Evolutionary conservation across 768 basidiomycete genomes (phyloP), one percentile per base, ranked within the genome.

Genomic region (Mycena amicta): DNA sequence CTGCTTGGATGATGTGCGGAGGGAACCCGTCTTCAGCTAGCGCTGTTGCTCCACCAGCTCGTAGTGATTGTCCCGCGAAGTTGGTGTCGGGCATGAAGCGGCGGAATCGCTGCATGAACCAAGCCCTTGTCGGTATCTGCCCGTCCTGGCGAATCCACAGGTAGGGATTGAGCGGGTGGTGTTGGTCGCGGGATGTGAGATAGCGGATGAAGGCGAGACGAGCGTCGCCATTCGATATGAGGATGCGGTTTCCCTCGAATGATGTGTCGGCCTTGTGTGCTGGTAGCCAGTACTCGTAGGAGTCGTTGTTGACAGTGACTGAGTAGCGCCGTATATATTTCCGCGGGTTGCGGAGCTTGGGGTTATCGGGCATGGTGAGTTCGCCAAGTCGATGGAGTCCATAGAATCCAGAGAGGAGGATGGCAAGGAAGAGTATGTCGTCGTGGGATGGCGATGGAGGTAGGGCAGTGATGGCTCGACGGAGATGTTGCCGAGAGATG

Each of bases 41-140:
- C 16, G 53, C 59, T 2, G 75, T 77, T 0, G 75, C 72, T 4
- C 74, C 72, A 0, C 75, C 73, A 22, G 73, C 53, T 28, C 69
- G 71, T 28, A 73, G n/a, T 1, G 70, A 73, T 41, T 75, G 72
- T 5, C 72, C 74, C 0, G 60, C 46, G 29, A 68, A 25, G 39
- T 49, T 15, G 18, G 46, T 20, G 53, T 40, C 28, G 0, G 65
- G 61, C 39, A 71, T 64, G 16, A 64, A 50, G 13, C 3, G 4
- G 16, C 51, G 27, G 3, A 57, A n/a, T 4, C 43, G 12, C 5
- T 3, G 5, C n/a, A 56, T 56, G 43, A 56, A 56, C 55, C 55
- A 56, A 4, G 43, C 20, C 8, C 55, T 3, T 8, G 59, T 57
- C 26, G 59, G 59, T 25, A 50, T 13, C 18, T 39, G 5, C 15